Evolutionary conservation across 495 filamentous ascomycete species (phyloP).

Genomic region (Penicillium herquei): DNA sequence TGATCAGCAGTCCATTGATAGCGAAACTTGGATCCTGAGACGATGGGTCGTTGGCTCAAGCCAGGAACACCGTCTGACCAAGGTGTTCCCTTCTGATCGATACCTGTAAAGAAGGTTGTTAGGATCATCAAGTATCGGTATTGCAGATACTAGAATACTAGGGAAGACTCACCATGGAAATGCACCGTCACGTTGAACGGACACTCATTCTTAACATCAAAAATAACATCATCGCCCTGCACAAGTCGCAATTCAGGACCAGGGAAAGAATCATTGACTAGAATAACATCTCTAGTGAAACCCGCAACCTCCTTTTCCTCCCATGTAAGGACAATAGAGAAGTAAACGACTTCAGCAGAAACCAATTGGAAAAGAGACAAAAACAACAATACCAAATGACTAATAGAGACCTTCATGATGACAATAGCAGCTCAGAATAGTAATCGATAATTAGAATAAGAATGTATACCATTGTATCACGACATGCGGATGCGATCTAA

Average conservation of each 20-base stretch:
- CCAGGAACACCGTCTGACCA: constrained; percentile 58
- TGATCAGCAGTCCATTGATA: constrained; percentile 44
- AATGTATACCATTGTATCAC: constrained; percentile 2
- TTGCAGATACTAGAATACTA: too few relatives aligned
- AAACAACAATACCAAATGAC: constrained; percentile 4
- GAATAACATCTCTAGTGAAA: constrained; percentile 45
- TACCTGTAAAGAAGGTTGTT: constrained; percentile 19
- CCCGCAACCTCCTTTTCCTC: constrained; percentile 29
- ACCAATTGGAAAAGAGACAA: constrained; percentile 18
- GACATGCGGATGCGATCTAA: background rate
- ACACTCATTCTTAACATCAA: constrained; percentile 55
- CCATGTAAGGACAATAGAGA: constrained; percentile 34
- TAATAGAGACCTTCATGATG: constrained; percentile 11
- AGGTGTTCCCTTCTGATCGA: constrained; percentile 40
- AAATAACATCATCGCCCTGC: constrained; percentile 61
- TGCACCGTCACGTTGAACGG: constrained; percentile 54
- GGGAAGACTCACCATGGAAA: constrained; percentile 43
- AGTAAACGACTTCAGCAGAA: constrained; percentile 24
- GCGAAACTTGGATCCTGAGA: constrained; percentile 41
- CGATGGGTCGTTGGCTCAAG: constrained; percentile 44
- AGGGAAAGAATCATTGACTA: constrained; percentile 61
- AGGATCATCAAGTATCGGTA: background rate
- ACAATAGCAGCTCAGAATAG: background rate
- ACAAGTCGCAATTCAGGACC: constrained; percentile 56
- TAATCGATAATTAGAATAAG: background rate